Percentiles rank a stretch among this genome's conserved stretches.
Conservation (phyloP, 495 filamentous ascomycete species). For the Chaetomium tenue region DNA sequence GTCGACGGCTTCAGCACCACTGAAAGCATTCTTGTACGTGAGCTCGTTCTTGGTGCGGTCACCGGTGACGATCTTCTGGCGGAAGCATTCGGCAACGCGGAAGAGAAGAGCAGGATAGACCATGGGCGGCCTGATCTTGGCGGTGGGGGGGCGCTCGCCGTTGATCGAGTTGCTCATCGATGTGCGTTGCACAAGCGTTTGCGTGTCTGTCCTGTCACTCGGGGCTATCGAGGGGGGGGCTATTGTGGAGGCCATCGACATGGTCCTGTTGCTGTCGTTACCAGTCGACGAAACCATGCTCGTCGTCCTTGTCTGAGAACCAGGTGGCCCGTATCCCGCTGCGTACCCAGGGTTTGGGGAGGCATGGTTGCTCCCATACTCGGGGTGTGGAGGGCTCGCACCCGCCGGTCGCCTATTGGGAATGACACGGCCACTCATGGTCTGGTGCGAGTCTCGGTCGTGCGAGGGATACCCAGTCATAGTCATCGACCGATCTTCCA, state of each 20-base stretch:
- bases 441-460: constrained; percentile 78
- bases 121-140: constrained; percentile 63
- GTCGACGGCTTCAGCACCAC: constrained; percentile 92
- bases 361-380: constrained; percentile 17
- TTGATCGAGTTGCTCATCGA: constrained; percentile 49
- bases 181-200: constrained; percentile 45
- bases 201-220: constrained; percentile 38
- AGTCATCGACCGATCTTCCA: constrained; percentile 90
- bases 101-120: constrained; percentile 94
- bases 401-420: constrained; percentile 55
- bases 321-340: constrained; percentile 37
- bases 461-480: constrained; percentile 76
- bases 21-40: constrained; percentile 95
- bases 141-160: constrained; percentile 49
- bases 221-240: constrained; percentile 42
- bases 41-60: constrained; percentile 96
- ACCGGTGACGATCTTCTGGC: constrained; percentile 73
- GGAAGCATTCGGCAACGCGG: constrained; percentile 84
- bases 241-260: constrained; percentile 82
- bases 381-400: constrained; percentile 22
- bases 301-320: constrained; percentile 48
- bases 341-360: constrained; percentile 25
- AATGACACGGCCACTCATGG: constrained; percentile 87
- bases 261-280: constrained; percentile 53
- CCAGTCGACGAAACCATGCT: constrained; percentile 53